Evolutionary conservation across 208 protist species (phyloP).

Genomic region (Acanthamoeba comandoni): DNA sequence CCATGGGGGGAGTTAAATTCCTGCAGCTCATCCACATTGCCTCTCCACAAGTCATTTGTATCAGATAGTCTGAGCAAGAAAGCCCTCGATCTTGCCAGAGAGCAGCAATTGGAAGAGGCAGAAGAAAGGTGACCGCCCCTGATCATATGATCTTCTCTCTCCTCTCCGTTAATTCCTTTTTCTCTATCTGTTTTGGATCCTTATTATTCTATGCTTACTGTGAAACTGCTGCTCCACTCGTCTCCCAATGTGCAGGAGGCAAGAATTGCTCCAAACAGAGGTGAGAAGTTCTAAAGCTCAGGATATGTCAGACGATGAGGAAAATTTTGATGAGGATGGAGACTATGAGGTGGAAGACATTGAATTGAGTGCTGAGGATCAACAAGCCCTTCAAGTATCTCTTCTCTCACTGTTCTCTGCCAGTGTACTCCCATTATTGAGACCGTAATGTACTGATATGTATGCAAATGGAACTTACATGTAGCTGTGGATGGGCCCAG

Average conservation of each 20-base stretch:
- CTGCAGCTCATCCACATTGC: neutral
- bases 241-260: no score
- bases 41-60: slow-evolving; percentile 47
- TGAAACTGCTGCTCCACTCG: no score
- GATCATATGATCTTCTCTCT: no score
- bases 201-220: no score
- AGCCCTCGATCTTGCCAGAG: slow-evolving; percentile 40
- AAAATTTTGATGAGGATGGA: slow-evolving; percentile 60
- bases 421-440: neutral
- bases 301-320: slow-evolving; percentile 42
- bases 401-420: neutral
- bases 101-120: slow-evolving; percentile 54
- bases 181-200: no score
- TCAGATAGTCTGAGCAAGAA: slow-evolving; percentile 66
- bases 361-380: slow-evolving; percentile 35
- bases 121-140: slow-evolving; percentile 66
- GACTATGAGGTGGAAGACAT: slow-evolving; percentile 71
- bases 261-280: neutral
- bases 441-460: neutral
- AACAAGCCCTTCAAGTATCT: slow-evolving; percentile 6
- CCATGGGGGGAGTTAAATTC: neutral
- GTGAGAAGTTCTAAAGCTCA: slow-evolving; percentile 36
- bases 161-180: no score
- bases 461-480: slow-evolving; percentile 7
- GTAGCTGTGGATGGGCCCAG: slow-evolving; percentile 18